Conservation (phyloP, 1,284 basidiomycete genomes). For the Inonotus hispidus region DNA sequence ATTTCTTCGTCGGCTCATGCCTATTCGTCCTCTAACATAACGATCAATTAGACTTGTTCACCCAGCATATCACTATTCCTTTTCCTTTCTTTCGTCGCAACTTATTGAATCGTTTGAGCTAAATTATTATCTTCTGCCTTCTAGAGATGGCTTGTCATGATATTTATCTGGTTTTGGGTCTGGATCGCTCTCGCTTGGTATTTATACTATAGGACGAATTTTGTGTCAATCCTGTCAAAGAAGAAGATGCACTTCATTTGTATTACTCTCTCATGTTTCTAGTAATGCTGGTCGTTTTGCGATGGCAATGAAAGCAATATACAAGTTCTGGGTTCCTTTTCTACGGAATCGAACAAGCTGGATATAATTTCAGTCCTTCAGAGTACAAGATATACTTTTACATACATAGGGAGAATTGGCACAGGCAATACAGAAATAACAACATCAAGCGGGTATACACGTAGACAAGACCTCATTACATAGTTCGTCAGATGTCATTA, state of each 20-base stretch:
- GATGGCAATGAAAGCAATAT: background rate
- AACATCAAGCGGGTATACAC: background rate
- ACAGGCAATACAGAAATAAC: background rate
- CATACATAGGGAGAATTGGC: no score
- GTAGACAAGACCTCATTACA: background rate
- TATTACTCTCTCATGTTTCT: no score
- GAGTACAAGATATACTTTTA: background rate
- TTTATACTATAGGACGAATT: background rate
- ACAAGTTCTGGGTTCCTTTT: background rate
- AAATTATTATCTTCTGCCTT: slow-evolving; percentile 6
- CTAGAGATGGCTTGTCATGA: background rate
- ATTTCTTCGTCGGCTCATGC: background rate
- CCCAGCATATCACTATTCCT: background rate
- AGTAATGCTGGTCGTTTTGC: no score
- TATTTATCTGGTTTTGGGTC: background rate
- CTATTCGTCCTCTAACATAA: background rate
- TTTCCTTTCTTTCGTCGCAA: background rate
- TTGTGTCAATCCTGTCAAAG: background rate
- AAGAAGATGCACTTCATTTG: background rate
- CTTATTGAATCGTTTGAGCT: background rate
- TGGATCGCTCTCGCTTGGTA: background rate
- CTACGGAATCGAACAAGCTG: background rate
- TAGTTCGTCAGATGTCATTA: slow-evolving; percentile 6
- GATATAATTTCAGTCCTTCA: background rate
- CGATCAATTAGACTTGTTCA: background rate